Percentiles rank a stretch among this genome's conserved stretches.
Conservation (phyloP, 768 basidiomycete species). For the Leucocoprinus sp. region DNA sequence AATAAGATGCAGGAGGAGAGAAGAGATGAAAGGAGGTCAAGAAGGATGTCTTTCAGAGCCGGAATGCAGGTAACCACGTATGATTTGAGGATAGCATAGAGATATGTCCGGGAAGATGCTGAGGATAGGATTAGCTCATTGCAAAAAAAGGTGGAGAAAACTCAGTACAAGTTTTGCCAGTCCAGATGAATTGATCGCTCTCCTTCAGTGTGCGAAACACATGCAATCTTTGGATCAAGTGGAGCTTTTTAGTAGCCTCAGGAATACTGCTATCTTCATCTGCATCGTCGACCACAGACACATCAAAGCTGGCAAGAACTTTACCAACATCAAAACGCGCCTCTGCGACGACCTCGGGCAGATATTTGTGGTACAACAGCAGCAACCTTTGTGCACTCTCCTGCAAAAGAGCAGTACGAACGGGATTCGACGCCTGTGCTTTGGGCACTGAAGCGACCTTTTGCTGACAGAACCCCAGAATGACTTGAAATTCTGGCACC, state of each 20-base stretch:
- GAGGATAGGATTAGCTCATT: not conserved
- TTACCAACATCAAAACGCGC: constrained; percentile 84
- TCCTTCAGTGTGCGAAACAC: constrained; percentile 62
- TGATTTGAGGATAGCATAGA: constrained; percentile 64
- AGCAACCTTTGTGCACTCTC: constrained; percentile 78
- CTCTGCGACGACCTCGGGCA: constrained; percentile 70
- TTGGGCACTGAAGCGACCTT: constrained; percentile 15
- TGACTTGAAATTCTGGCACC: constrained; percentile 80
- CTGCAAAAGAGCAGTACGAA: constrained; percentile 53
- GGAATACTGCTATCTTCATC: constrained; percentile 20
- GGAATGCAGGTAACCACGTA: constrained; percentile 42
- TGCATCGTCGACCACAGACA: constrained; percentile 6
- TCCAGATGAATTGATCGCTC: constrained; percentile 76
- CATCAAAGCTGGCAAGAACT: constrained; percentile 43
- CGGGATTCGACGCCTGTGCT: constrained; percentile 18
- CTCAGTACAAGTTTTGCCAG: constrained; percentile 59
- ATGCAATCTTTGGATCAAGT: constrained; percentile 65
- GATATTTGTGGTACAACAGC: constrained; percentile 75
- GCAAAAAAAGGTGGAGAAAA: not conserved
- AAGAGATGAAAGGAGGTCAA: constrained; percentile 49
- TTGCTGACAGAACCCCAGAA: constrained; percentile 75
- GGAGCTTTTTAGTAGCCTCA: constrained; percentile 18
- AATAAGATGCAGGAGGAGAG: constrained; percentile 72
- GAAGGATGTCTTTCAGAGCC: constrained; percentile 36
- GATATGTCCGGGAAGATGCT: constrained; percentile 43